Evolutionary conservation across 2,329 filamentous ascomycete species (phyloP), one percentile per base, ranked within the genome.

Genomic region (Huntiella omanensis): DNA sequence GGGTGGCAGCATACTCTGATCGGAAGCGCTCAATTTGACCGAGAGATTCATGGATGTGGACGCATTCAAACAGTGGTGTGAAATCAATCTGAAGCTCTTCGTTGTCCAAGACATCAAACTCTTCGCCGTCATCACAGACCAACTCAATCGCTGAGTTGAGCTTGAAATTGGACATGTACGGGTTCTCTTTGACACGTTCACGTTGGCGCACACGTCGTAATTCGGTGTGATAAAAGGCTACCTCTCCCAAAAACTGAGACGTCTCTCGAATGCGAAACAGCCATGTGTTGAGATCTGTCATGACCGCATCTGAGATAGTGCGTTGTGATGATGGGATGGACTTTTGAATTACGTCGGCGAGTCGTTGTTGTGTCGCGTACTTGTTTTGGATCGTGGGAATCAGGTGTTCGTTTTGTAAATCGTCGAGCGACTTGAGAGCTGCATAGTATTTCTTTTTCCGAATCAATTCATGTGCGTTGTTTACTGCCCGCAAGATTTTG

Each of bases 231-330:
- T 92, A 96, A 58, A 98, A 92, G 3, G 91, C 87, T 5, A 98
- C 84, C 59, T 98, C 91, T 4, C 91, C 91, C 5, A 98, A 65
- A 52, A 94, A 95, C 54, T 95, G 88, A 1, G 91, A 95, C 13
- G 86, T 93, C 61, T 98, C 91, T 55, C 91, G 78, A 52, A 98
- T 93, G 16, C 84, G 79, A 57, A 82, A 98, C 7, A 98, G 69
- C 91, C 91, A 98, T 1, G 86, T 95, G 58, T 96, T 96, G 47
- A 98, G 64, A 61, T 98, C 91, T 2, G 76, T 82, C 85, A 96
- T 96, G 53, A 98, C 91, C 11, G 87, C 86, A 62, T 96, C 88
- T 3, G 88, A 88, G 48, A 98, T 95, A 43, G 84, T 77, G 56
- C 84, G 86, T 56, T 94, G 86, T 1, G 86, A 95, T 3, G 83